phyloP scores from a whole-genome alignment of 2,329 filamentous ascomycete species.

The Graphilbum ipis-grandicollis region DNA sequence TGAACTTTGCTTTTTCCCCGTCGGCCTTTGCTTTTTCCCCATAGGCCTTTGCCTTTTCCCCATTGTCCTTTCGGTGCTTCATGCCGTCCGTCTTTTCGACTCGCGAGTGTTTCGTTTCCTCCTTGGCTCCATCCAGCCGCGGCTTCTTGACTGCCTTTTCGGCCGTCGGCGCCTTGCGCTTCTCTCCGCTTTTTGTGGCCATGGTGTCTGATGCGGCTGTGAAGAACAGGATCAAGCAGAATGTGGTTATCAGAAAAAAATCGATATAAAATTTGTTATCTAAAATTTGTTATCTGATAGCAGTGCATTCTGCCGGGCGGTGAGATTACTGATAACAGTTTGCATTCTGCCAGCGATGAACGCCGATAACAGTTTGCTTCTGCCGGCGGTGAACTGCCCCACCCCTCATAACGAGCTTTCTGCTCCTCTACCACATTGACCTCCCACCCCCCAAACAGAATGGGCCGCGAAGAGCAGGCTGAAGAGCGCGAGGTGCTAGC shows the following conservation, averaged over 20 bases:
- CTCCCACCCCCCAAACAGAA: slow-evolving; percentile 14
- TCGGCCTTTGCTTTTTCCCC: too few species aligned
- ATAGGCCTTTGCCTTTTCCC: too few species aligned
- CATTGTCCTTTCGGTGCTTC: background rate
- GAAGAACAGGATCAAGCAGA: background rate
- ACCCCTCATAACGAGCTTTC: too few species aligned
- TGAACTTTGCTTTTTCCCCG: too few species aligned
- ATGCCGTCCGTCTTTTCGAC: too few species aligned
- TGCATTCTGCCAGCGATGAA: too few species aligned
- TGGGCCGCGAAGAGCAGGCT: slow-evolving; percentile 71
- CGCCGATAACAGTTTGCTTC: too few species aligned
- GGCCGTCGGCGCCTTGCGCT: slow-evolving; percentile 35
- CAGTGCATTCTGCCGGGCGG: slow-evolving; percentile 16
- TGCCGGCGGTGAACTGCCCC: too few species aligned
- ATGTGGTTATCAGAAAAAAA: slow-evolving; percentile 2
- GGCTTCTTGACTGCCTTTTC: slow-evolving; percentile 35
- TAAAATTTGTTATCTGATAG: background rate
- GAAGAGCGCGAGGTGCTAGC: slow-evolving; percentile 97
- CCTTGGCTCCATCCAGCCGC: slow-evolving; percentile 23
- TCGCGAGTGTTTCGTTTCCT: too few species aligned
- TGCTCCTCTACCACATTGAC: too few species aligned
- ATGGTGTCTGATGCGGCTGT: too few species aligned
- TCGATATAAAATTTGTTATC: slow-evolving; percentile 4
- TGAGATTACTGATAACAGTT: slow-evolving; percentile 10
- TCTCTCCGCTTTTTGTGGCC: slow-evolving; percentile 33